Conservation (phyloP, 2,329 filamentous ascomycete genomes). For the Epichloe elymi region DNA sequence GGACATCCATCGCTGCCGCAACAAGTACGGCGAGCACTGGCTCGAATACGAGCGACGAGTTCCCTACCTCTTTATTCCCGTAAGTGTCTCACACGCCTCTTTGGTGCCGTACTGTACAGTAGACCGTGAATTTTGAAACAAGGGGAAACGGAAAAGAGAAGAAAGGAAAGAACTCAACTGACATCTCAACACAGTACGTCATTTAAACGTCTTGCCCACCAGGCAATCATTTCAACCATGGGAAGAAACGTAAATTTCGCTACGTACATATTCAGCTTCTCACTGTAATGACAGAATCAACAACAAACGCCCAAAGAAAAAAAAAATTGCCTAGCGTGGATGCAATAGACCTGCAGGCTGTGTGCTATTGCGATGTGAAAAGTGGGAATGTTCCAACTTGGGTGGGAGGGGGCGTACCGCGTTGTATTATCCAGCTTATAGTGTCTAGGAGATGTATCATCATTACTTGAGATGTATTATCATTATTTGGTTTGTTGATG, state of each 20-base stretch:
- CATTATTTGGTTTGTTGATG: not conserved
- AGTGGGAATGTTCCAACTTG: not conserved
- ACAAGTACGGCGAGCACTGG: constrained; percentile 76
- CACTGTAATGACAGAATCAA: not conserved
- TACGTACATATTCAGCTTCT: not conserved
- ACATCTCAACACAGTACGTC: not conserved
- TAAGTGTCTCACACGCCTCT: constrained; percentile 16
- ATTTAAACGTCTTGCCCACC: not conserved
- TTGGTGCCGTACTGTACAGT: not conserved
- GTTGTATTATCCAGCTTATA: not conserved
- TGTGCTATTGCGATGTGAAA: not conserved
- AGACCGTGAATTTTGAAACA: not conserved
- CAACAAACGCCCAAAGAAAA: too few species aligned
- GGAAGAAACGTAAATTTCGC: not conserved
- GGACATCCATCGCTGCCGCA: constrained; percentile 64
- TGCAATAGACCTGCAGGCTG: too few species aligned
- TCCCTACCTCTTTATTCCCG: constrained; percentile 74
- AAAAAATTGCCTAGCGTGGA: too few species aligned
- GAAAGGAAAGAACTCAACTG: not conserved
- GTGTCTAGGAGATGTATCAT: not conserved
- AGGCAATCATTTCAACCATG: not conserved
- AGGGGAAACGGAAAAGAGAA: not conserved
- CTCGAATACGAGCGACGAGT: constrained; percentile 64
- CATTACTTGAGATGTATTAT: not conserved
- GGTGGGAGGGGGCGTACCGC: not conserved